Evolutionary conservation across 1,139 yeast species (phyloP), one percentile per base, ranked within the genome.

Genomic region (Kodamaea ohmeri): DNA sequence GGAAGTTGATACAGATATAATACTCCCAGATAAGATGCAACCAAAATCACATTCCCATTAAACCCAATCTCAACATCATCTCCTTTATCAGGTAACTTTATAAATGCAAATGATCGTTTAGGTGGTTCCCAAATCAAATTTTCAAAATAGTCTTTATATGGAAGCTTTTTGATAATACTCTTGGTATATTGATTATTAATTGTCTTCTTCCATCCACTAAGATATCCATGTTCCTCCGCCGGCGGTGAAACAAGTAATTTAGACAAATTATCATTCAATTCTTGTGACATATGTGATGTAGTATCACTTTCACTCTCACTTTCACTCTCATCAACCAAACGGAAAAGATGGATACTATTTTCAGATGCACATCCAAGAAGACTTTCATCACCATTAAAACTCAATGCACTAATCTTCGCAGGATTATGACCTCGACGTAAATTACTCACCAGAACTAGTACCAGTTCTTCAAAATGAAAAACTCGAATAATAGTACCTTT

Each of bases 401-500:
- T 65, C 36, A 84, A 59, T 6, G 78, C 71, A 35, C 73, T 71
- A 24, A 84, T 70, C n/a, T 57, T 57, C 1, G 85, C 78, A 7
- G 73, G 64, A 45, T 83, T 76, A 38, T 83, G 80, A 0, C 94
- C 94, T 38, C 94, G 65, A 48, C 92, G 68, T 45, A 82, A 76
- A 51, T 80, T 84, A 19, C 67, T 66, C 2, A 76, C 58, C 39
- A 63, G 63, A 7, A 52, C 47, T 9, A 69, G 49, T 48, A 20
- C 44, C 70, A 38, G 33, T 4, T 41, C 48, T 6, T 29, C 26
- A 32, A 53, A 49, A 34, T 53, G 55, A 43, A 63, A 63, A 0
- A 83, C 79, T 33, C 92, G 60, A 1, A 84, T 67, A 4, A 84
- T 81, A 0, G 94, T 84, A 0, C 94, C 94, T 47, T 80, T 82